phyloP scores from a whole-genome alignment of 1,284 basidiomycete species.

The Trametes hirsuta region DNA sequence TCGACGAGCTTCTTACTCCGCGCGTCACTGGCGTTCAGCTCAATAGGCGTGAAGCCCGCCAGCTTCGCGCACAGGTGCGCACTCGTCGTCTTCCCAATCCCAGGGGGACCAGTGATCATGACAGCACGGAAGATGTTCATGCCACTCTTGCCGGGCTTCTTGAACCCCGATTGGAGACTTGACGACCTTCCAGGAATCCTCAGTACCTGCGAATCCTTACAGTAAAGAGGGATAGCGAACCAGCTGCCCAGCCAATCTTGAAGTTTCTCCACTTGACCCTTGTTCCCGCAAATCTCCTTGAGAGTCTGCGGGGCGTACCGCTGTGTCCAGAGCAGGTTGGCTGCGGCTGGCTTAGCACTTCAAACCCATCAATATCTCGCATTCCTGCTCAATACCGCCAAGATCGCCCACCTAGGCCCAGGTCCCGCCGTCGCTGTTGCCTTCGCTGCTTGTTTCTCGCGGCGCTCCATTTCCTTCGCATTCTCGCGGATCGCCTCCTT shows the following conservation, averaged over 20 bases:
- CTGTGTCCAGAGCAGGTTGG: constrained; percentile 89
- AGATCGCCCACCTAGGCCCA: constrained; percentile 22
- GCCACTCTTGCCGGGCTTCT: constrained; percentile 92
- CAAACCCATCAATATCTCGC: no score
- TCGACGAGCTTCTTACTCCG: constrained; percentile 97
- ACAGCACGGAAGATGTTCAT: constrained; percentile 89
- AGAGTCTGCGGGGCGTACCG: constrained; percentile 89
- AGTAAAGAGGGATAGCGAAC: constrained; percentile 35
- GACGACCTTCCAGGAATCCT: constrained; percentile 57
- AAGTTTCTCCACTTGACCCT: constrained; percentile 87
- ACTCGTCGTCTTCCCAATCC: constrained; percentile 97
- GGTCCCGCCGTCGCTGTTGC: constrained; percentile 21
- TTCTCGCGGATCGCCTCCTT: constrained; percentile 71
- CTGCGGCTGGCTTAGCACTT: constrained; percentile 16
- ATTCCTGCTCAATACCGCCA: no score
- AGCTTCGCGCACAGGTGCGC: constrained; percentile 91
- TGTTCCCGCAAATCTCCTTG: constrained; percentile 97
- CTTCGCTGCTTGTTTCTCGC: constrained; percentile 58
- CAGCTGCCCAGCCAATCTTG: constrained; percentile 87
- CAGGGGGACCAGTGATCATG: constrained; percentile 91
- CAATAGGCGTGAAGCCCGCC: constrained; percentile 90
- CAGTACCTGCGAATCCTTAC: background rate
- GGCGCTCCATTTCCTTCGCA: constrained; percentile 77
- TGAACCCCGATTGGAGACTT: constrained; percentile 78
- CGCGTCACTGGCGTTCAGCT: constrained; percentile 95